Conservation (phyloP, 2,329 filamentous ascomycete species). For the Botrytis porri region DNA sequence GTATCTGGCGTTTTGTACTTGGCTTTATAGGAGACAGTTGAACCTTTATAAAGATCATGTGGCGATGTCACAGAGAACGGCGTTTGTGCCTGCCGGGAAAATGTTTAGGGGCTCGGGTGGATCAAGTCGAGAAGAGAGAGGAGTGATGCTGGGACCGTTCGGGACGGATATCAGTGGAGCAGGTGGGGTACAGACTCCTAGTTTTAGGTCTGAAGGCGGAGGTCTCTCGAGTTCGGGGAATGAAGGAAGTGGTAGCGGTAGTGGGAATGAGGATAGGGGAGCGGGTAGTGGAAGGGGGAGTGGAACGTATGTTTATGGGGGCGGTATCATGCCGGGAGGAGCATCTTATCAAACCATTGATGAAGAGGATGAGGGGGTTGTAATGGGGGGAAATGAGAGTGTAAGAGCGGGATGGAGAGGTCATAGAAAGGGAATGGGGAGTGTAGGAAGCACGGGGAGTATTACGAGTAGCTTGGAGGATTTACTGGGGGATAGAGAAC, state of each 20-base stretch:
- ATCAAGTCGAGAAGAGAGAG: conserved; percentile 6
- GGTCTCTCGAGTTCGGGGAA: neutral
- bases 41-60: conserved; percentile 68
- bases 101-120: conserved; percentile 3
- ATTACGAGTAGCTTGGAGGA: conserved; percentile 49
- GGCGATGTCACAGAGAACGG: conserved; percentile 59
- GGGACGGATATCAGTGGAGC: conserved; percentile 28
- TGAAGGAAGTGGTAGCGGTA: conserved; percentile 17
- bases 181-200: conserved; percentile 9
- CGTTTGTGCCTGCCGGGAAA: conserved; percentile 34
- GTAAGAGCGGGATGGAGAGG: conserved; percentile 38
- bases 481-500: conserved; percentile 60
- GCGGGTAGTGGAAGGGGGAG: neutral
- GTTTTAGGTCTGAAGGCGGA: conserved; percentile 2
- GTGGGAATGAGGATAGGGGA: conserved; percentile 1
- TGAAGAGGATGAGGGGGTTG: conserved; percentile 34
- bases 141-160: conserved; percentile 31
- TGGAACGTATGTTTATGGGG: conserved; percentile 25
- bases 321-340: conserved; percentile 28
- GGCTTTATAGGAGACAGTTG: conserved; percentile 70
- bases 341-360: conserved; percentile 28
- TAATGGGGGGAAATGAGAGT: conserved; percentile 20
- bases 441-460: conserved; percentile 28
- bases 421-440: neutral
- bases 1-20: conserved; percentile 69